Percentiles rank a stretch among this genome's conserved stretches.
These are phyloP conservation scores for Jacaranda copaia DNA, from an alignment of 257 asterid genomes.

Conservation along the genomic window DNA sequence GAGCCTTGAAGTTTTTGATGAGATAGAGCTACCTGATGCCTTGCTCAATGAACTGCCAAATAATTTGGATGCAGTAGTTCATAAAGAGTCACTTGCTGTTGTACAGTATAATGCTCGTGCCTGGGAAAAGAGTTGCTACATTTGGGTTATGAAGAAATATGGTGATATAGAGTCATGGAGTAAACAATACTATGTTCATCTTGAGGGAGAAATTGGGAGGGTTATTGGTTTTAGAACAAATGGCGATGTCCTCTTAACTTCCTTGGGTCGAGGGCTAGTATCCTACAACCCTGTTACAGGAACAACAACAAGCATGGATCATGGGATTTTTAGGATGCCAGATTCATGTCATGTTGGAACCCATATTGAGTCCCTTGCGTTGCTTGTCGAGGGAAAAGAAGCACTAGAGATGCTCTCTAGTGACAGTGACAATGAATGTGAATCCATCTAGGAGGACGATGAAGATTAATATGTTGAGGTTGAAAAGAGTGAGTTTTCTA, in stretches of 20 bases:
- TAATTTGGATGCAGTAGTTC: conserved; percentile 17
- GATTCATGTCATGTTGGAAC: conserved; percentile 34
- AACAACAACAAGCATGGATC: conserved; percentile 9
- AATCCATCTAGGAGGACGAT: neutral
- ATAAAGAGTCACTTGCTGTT: conserved; percentile 33
- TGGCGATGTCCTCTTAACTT: conserved; percentile 26
- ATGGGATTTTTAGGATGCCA: conserved; percentile 36
- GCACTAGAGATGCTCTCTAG: conserved; percentile 16
- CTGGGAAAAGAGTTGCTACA: conserved; percentile 28
- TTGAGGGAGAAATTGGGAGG: conserved; percentile 26
- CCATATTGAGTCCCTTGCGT: conserved; percentile 39
- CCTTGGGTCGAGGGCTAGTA: conserved; percentile 11
- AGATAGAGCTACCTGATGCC: conserved; percentile 41
- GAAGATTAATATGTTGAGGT: conserved; percentile 26
- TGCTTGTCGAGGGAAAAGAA: conserved; percentile 40
- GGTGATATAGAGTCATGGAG: conserved; percentile 43
- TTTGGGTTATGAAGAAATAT: conserved; percentile 50
- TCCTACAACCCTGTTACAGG: conserved; percentile 26
- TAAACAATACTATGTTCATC: conserved; percentile 8
- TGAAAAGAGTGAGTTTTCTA: conserved; percentile 27
- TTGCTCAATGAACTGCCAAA: conserved; percentile 26
- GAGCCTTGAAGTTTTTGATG: conserved; percentile 41
- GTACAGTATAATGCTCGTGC: neutral
- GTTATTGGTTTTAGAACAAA: conserved; percentile 33
- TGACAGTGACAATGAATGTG: conserved; percentile 25